phyloP scores from a whole-genome alignment of 768 basidiomycete genomes.

The Cystofilobasidium bisporidii region DNA sequence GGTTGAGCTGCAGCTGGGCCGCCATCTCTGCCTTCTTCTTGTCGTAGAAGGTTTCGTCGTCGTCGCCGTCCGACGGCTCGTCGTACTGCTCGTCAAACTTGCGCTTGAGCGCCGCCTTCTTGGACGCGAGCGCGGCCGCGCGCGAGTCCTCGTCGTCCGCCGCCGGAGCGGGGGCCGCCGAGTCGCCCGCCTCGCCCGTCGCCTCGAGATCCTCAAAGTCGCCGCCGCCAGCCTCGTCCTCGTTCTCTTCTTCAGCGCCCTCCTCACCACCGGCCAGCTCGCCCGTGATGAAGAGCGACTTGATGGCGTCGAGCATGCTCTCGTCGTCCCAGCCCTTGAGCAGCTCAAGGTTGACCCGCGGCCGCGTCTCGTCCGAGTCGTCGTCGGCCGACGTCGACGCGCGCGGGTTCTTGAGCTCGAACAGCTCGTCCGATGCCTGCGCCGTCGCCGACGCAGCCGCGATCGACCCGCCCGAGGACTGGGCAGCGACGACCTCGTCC shows the following conservation, averaged over 20 bases:
- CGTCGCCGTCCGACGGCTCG: conserved; percentile 55
- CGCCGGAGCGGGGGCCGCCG: conserved; percentile 6
- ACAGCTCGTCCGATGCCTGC: conserved; percentile 34
- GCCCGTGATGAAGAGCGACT: conserved; percentile 83
- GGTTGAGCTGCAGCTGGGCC: conserved; percentile 68
- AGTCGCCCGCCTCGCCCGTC: conserved; percentile 40
- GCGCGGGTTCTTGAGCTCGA: conserved; percentile 30
- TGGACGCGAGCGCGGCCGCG: conserved; percentile 54
- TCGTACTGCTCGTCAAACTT: conserved; percentile 98
- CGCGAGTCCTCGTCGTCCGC: conserved; percentile 38
- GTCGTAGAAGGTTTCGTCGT: conserved; percentile 76
- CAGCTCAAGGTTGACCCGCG: conserved; percentile 43
- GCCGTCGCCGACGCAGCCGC: conserved; percentile 17
- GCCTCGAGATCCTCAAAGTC: conserved; percentile 41
- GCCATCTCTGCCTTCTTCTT: conserved; percentile 87
- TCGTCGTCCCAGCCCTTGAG: conserved; percentile 75
- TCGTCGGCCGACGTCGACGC: conserved; percentile 33
- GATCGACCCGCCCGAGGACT: not conserved
- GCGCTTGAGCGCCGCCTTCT: conserved; percentile 82
- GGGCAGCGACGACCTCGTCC: conserved; percentile 49
- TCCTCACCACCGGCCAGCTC: conserved; percentile 33
- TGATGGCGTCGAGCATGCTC: conserved; percentile 72
- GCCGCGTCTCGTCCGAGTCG: conserved; percentile 57
- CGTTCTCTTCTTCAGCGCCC: conserved; percentile 35
- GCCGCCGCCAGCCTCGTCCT: conserved; percentile 35